Evolutionary conservation across 805 yeast genomes (phyloP).

Genomic region (Ogataea salicorniae): DNA sequence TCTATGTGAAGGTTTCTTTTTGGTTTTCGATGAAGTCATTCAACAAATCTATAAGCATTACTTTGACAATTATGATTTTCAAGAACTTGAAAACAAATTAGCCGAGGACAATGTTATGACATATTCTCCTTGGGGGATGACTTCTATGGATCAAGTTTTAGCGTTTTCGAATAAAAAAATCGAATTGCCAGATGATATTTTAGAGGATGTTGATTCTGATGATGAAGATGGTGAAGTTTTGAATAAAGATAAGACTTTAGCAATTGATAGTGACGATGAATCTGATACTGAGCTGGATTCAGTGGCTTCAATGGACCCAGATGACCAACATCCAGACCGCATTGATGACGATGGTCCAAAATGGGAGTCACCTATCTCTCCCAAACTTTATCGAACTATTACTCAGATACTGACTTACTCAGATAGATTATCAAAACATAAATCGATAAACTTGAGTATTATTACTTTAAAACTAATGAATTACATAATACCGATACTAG

Average conservation of each 20-base stretch:
- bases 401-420: conserved; percentile 65
- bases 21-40: conserved; percentile 59
- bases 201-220: conserved; percentile 9
- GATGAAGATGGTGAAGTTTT: conserved; percentile 8
- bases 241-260: conserved; percentile 21
- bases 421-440: conserved; percentile 61
- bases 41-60: conserved; percentile 40
- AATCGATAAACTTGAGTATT: conserved; percentile 49
- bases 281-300: conserved; percentile 34
- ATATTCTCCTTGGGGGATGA: conserved; percentile 60
- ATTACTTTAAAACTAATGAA: conserved; percentile 50
- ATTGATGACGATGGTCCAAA: conserved; percentile 26
- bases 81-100: conserved; percentile 10
- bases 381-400: conserved; percentile 50
- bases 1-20: conserved; percentile 68
- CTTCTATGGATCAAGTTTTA: conserved; percentile 38
- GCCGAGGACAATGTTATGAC: conserved; percentile 23
- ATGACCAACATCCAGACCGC: conserved; percentile 9
- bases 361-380: conserved; percentile 70
- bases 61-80: conserved; percentile 27
- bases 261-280: conserved; percentile 31
- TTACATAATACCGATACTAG: conserved; percentile 45
- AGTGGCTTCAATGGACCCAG: conserved; percentile 20
- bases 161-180: conserved; percentile 36
- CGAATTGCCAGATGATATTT: conserved; percentile 20